phyloP scores from a whole-genome alignment of 148 eudicot genomes.

The Limonium bicolor region DNA sequence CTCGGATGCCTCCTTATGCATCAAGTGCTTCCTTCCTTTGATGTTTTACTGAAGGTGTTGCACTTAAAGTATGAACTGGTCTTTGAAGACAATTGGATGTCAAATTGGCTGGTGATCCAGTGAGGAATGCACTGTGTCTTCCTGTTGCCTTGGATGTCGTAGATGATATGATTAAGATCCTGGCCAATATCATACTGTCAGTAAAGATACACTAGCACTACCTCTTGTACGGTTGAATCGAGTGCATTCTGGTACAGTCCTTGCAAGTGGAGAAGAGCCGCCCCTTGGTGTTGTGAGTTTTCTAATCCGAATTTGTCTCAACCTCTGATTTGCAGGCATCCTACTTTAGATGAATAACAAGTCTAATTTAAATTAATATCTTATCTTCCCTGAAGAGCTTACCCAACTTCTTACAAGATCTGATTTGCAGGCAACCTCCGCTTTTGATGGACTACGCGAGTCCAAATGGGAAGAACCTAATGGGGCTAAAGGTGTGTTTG shows the following conservation, averaged over 20 bases:
- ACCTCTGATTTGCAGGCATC: background rate
- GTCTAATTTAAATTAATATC: background rate
- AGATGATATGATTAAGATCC: slow-evolving; percentile 54
- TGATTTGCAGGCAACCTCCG: slow-evolving; percentile 59
- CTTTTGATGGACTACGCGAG: slow-evolving; percentile 77
- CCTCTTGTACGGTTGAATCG: slow-evolving; percentile 69
- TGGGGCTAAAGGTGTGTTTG: slow-evolving; percentile 74
- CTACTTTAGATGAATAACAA: background rate
- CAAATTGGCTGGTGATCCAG: slow-evolving; percentile 62
- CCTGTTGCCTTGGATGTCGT: slow-evolving; percentile 80
- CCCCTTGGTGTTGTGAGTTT: slow-evolving; percentile 89
- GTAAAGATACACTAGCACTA: slow-evolving; percentile 33
- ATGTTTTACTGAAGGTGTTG: slow-evolving; percentile 47
- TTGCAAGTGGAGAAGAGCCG: slow-evolving; percentile 93
- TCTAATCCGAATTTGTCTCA: too few species aligned
- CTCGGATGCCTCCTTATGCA: slow-evolving; percentile 18
- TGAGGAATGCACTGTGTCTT: slow-evolving; percentile 67
- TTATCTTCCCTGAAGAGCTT: too few species aligned
- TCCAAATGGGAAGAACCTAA: slow-evolving; percentile 99
- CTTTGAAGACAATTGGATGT: slow-evolving; percentile 21
- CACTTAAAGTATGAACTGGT: slow-evolving; percentile 35
- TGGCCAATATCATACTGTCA: slow-evolving; percentile 12
- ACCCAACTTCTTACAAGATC: too few species aligned
- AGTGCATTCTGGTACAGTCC: slow-evolving; percentile 66
- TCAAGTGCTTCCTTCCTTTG: slow-evolving; percentile 36